Evolutionary conservation across 2,329 filamentous ascomycete genomes (phyloP).

Genomic region (Pseudocercospora macadamiae): DNA sequence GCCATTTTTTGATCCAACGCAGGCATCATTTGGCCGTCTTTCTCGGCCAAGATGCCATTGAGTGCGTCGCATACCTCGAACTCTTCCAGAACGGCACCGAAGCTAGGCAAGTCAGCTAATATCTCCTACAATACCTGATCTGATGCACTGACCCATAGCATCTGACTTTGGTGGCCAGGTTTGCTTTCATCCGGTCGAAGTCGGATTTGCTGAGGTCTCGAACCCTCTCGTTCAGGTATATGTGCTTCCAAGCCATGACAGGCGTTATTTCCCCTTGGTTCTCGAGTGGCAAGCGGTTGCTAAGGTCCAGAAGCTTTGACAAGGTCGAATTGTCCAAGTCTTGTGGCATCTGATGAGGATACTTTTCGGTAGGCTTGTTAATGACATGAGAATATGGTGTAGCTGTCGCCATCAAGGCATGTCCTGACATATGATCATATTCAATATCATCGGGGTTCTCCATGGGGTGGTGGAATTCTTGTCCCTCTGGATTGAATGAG

Average conservation of each 20-base stretch:
- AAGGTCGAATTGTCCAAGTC: constrained; percentile 77
- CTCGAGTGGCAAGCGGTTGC: constrained; percentile 72
- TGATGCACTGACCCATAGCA: constrained; percentile 82
- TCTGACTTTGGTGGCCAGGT: constrained; percentile 74
- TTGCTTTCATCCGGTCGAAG: constrained; percentile 26
- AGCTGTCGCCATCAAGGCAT: constrained; percentile 91
- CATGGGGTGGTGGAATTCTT: constrained; percentile 40
- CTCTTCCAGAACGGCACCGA: constrained; percentile 70
- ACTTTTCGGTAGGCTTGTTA: constrained; percentile 57
- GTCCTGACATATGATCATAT: constrained; percentile 69
- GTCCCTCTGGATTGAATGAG: constrained; percentile 50
- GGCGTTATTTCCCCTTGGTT: constrained; percentile 86
- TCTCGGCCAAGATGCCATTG: constrained; percentile 68
- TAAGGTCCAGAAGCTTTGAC: constrained; percentile 80
- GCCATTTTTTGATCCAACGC: constrained; percentile 15
- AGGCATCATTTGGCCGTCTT: constrained; percentile 38
- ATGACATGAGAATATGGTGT: constrained; percentile 70
- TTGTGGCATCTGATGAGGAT: constrained; percentile 71
- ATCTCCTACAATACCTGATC: too few relatives aligned
- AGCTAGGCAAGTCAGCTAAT: constrained; percentile 48
- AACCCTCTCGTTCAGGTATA: constrained; percentile 73
- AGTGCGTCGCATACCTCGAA: constrained; percentile 79
- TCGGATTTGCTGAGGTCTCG: constrained; percentile 53
- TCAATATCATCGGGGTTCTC: constrained; percentile 55
- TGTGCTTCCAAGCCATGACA: constrained; percentile 89